Percentiles rank a stretch among this genome's conserved stretches.
phyloP scores from a whole-genome alignment of 2,329 filamentous ascomycete species.

The Aspergillus spinulosporus region DNA sequence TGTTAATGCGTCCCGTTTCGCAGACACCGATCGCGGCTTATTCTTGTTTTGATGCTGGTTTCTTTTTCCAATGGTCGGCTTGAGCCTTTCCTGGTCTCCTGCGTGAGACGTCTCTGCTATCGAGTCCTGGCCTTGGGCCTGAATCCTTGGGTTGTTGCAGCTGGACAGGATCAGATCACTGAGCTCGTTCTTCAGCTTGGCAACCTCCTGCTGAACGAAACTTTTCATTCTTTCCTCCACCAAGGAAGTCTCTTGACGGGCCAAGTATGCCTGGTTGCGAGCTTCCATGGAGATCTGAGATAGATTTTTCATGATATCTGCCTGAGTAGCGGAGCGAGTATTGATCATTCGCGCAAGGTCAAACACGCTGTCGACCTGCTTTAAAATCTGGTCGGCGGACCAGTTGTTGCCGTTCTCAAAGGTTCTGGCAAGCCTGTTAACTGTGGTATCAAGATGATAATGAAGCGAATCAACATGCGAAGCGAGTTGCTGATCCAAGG shows the following conservation, averaged over 20 bases:
- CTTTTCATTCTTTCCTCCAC: constrained; percentile 17
- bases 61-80: background rate
- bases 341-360: constrained; percentile 23
- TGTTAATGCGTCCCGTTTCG: background rate
- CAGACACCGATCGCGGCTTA: background rate
- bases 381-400: constrained; percentile 24
- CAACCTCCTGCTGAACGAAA: constrained; percentile 18
- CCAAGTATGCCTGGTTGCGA: constrained; percentile 12
- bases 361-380: constrained; percentile 20
- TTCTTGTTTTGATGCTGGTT: constrained; percentile 4
- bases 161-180: constrained; percentile 2
- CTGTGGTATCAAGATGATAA: constrained; percentile 21
- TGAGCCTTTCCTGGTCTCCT: background rate
- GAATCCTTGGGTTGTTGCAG: background rate
- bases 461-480: constrained; percentile 24
- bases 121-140: background rate
- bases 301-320: constrained; percentile 19
- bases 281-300: constrained; percentile 16
- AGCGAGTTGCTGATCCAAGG: constrained; percentile 25
- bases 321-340: constrained; percentile 16
- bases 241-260: constrained; percentile 16
- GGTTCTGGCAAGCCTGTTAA: constrained; percentile 16
- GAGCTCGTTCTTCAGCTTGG: constrained; percentile 19
- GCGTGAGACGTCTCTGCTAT: background rate
- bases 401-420: constrained; percentile 26